phyloP scores from a whole-genome alignment of 75 land plant species.

The Pinus taeda region DNA sequence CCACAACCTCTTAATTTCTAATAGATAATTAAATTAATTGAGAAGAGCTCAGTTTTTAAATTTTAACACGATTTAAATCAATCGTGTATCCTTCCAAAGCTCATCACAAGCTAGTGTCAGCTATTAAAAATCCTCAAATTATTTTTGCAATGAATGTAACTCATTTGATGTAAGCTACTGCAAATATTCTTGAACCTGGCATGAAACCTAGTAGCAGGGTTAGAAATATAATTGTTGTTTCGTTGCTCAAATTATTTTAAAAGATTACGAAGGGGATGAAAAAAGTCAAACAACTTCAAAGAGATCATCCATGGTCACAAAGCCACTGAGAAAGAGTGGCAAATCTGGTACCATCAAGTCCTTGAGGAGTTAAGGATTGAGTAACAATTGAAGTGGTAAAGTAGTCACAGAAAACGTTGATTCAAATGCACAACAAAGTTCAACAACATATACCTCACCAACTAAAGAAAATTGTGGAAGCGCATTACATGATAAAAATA shows the following conservation, averaged over 20 bases:
- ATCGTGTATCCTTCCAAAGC: conserved; percentile 54
- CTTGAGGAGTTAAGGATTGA: conserved; percentile 26
- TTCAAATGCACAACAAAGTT: too few relatives aligned
- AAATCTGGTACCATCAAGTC: conserved; percentile 18
- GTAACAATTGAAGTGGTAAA: too few relatives aligned
- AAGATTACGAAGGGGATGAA: conserved; percentile 33
- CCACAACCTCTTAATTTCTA: too few relatives aligned
- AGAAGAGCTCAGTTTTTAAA: conserved; percentile 56
- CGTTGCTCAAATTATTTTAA: conserved; percentile 23
- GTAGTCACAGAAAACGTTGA: too few relatives aligned
- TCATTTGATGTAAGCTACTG: conserved; percentile 76
- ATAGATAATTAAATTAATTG: too few relatives aligned
- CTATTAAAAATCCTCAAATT: conserved; percentile 66
- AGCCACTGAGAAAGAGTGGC: conserved; percentile 22
- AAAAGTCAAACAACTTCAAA: conserved; percentile 19
- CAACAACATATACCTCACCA: too few relatives aligned
- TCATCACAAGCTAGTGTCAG: conserved; percentile 65
- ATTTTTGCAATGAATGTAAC: conserved; percentile 57
- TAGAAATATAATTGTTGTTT: conserved; percentile 24
- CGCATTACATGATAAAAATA: too few relatives aligned
- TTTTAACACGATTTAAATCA: conserved; percentile 64
- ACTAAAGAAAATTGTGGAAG: too few relatives aligned
- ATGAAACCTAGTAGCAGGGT: conserved; percentile 34
- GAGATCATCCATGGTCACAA: conserved; percentile 24
- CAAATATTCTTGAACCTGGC: conserved; percentile 77